phyloP scores from a whole-genome alignment of 225 moss, liverwort and hornwort species.

The Sphagnum contortum region DNA sequence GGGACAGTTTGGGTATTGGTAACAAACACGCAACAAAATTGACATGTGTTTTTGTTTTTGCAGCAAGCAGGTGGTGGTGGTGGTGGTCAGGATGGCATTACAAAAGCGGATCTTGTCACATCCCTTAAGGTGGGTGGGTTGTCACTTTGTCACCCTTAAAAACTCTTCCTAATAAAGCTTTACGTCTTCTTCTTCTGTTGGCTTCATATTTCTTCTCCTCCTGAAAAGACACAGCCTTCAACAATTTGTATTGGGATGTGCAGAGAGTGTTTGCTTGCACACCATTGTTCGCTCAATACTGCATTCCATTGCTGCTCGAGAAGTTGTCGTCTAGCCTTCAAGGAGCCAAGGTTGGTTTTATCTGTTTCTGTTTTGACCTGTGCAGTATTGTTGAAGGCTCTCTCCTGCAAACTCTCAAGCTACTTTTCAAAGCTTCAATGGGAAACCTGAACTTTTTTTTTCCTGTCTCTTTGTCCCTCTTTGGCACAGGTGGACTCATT shows the following conservation, averaged over 20 bases:
- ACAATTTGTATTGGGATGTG: background rate
- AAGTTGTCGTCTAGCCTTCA: conserved; percentile 73
- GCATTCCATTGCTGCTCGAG: conserved; percentile 60
- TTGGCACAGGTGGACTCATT: conserved; percentile 62
- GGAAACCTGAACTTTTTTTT: background rate
- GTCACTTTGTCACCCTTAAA: too few species aligned
- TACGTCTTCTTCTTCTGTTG: too few species aligned
- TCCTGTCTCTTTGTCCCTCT: conserved; percentile 3
- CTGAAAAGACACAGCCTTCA: too few species aligned
- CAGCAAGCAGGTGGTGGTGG: conserved; percentile 33
- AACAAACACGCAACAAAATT: too few species aligned
- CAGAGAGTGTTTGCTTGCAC: conserved; percentile 65
- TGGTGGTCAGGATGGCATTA: conserved; percentile 35
- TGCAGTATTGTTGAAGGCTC: background rate
- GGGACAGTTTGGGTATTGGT: too few species aligned
- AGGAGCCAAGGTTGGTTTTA: conserved; percentile 59
- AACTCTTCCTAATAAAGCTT: too few species aligned
- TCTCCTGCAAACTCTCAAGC: background rate
- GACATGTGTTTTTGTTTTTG: background rate
- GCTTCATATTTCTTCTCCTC: too few species aligned
- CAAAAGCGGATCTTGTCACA: conserved; percentile 57
- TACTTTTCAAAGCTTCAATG: background rate
- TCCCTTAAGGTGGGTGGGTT: conserved; percentile 42
- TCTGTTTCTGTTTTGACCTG: background rate
- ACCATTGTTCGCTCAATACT: conserved; percentile 54